Conservation (phyloP, 805 yeast species). For the Saccharomycopsis javanensis region DNA sequence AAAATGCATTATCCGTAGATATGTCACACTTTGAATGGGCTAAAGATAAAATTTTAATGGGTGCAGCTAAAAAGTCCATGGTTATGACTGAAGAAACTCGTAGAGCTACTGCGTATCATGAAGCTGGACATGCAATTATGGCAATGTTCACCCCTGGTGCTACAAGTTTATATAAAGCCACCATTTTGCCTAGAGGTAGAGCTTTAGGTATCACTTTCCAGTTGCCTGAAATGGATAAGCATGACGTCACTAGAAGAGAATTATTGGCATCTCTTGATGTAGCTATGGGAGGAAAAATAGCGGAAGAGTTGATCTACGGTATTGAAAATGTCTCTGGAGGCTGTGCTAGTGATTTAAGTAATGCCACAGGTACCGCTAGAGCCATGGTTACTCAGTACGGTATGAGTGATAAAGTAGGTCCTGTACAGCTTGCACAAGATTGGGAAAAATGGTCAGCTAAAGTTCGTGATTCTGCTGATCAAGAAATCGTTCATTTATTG, state of each 20-base stretch:
- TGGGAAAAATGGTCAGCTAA: conserved; percentile 95
- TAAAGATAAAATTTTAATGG: conserved; percentile 93
- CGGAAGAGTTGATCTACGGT: conserved; percentile 90
- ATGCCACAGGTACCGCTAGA: conserved; percentile 87
- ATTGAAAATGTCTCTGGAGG: conserved; percentile 90
- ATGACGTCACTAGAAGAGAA: conserved; percentile 82
- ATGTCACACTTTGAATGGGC: conserved; percentile 98
- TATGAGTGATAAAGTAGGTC: conserved; percentile 91
- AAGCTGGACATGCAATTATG: conserved; percentile 98
- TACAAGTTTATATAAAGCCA: conserved; percentile 91
- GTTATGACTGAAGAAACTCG: conserved; percentile 93
- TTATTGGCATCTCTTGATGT: conserved; percentile 90
- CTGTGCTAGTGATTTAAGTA: conserved; percentile 82
- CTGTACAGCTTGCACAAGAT: conserved; percentile 77
- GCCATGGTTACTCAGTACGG: conserved; percentile 97
- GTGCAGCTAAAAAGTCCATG: conserved; percentile 97
- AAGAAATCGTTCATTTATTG: conserved; percentile 73
- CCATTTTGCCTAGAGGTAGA: conserved; percentile 92
- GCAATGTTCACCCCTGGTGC: conserved; percentile 93
- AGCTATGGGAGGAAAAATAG: conserved; percentile 98
- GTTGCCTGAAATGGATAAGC: conserved; percentile 96
- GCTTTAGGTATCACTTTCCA: conserved; percentile 97
- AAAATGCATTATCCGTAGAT: conserved; percentile 80
- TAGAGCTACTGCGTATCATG: conserved; percentile 93
- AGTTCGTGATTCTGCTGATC: conserved; percentile 83